Base-by-base conservation (phyloP, 768 basidiomycete genomes). In the Macrolepiota fuliginosa region DNA sequence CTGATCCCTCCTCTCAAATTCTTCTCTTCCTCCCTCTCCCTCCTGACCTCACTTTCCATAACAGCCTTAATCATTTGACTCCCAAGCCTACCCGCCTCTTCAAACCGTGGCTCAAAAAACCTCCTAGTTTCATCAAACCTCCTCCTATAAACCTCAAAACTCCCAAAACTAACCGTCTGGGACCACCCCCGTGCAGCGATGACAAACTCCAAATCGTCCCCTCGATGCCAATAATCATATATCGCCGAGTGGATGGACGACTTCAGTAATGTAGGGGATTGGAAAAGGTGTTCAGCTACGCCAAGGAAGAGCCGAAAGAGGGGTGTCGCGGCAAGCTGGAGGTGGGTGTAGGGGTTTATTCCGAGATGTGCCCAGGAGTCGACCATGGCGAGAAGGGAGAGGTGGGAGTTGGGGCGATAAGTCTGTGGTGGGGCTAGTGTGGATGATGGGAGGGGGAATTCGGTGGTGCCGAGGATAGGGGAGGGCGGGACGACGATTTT, bases 251-350 rank as follows among this genome's bases (percentile, higher is more conserved):
- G 76, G 47, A 98, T 81, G 0, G 96, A 90, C 1, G 80, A 74
- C 57, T 87, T 80, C 19, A 97, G 77, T 3, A 90, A 78, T 0
- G 75, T 67, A 1, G 80, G 77, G 0, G 86, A 88, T 46, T 91
- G 82, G 78, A 98, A 99, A 10, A 99, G 83, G 73, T 96, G 92
- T 73, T 98, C 97, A 10, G 96, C 93, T 12, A 98, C 94, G 32
- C 96, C 96, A 54, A 99, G 89, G 88, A 96, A 98, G 64, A 99
- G 82, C 56, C 95, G 85, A 77, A 99, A 99, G 37, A 98, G 83
- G 0, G 97, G 97, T 2, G 96, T 99, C 7, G 95, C 96, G 0
- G 96, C 96, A 49, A 98, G 86, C 7, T 89, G 83, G 64, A 98
- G 86, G 76, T 98, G 96, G 36, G 85, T 87, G 71, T 92, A 96